Percentiles rank a stretch among this genome's conserved stretches.
phyloP scores from a whole-genome alignment of 2,329 filamentous ascomycete genomes.

The Fusarium chaquense region DNA sequence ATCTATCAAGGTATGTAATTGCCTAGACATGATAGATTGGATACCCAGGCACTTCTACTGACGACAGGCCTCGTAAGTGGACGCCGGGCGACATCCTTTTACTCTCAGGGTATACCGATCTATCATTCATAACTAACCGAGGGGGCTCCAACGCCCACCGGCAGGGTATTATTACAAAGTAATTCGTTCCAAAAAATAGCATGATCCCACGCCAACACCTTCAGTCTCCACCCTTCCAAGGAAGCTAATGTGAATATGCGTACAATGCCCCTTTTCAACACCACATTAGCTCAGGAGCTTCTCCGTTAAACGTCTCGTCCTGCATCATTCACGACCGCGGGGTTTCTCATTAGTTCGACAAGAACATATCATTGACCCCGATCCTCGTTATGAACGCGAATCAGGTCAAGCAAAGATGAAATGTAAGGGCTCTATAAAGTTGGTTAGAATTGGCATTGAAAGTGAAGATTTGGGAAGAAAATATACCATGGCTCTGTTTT shows the following conservation, averaged over 20 bases:
- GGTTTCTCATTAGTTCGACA: constrained; percentile 21
- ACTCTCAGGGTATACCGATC: constrained; percentile 16
- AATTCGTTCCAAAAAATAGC: constrained; percentile 33
- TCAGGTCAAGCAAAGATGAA: constrained; percentile 56
- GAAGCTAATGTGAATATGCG: constrained; percentile 11
- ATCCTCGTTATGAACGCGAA: constrained; percentile 49
- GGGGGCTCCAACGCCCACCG: constrained; percentile 39
- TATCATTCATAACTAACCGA: constrained; percentile 32
- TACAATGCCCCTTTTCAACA: constrained; percentile 12
- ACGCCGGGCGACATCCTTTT: background rate
- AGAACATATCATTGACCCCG: constrained; percentile 38
- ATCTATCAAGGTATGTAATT: background rate
- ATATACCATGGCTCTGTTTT: constrained; percentile 73
- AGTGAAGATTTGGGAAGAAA: background rate
- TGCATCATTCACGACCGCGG: constrained; percentile 18
- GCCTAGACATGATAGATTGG: background rate
- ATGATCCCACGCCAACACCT: constrained; percentile 24
- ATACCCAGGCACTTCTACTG: background rate
- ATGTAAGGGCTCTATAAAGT: constrained; percentile 55
- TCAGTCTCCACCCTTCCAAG: constrained; percentile 32
- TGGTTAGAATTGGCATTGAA: constrained; percentile 28
- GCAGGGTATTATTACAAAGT: constrained; percentile 47
- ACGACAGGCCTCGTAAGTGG: background rate
- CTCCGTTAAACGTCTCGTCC: constrained; percentile 27
- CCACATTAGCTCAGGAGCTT: background rate